phyloP scores from a whole-genome alignment of 2,329 filamentous ascomycete genomes.

The Colletotrichum australisinense region DNA sequence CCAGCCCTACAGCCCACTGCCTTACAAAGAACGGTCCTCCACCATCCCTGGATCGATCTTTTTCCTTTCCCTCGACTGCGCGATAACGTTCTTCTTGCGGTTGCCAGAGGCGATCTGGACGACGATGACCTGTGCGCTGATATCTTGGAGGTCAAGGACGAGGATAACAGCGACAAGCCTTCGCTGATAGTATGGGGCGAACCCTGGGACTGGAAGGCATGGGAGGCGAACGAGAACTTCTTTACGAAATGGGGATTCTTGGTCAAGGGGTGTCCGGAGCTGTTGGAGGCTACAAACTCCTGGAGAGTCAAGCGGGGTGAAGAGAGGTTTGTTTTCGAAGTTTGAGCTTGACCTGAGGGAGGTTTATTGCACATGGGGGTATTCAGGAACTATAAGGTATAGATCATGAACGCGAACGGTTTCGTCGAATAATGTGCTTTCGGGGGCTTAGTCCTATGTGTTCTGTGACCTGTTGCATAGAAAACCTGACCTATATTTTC shows the following conservation, averaged over 20 bases:
- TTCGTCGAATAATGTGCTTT: too few relatives aligned
- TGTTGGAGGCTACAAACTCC: conserved; percentile 49
- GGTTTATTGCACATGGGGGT: too few relatives aligned
- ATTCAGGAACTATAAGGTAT: too few relatives aligned
- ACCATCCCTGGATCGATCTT: conserved; percentile 47
- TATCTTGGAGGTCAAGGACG: conserved; percentile 10
- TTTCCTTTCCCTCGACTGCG: conserved; percentile 43
- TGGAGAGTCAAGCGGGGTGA: conserved; percentile 42
- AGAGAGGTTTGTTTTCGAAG: not conserved
- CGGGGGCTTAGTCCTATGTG: too few relatives aligned
- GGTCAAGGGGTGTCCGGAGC: conserved; percentile 48
- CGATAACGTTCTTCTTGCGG: conserved; percentile 39
- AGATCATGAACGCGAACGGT: too few relatives aligned
- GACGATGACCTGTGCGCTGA: conserved; percentile 20
- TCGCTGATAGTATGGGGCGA: conserved; percentile 61
- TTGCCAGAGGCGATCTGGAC: not conserved
- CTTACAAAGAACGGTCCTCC: conserved; percentile 2
- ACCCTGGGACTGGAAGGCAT: conserved; percentile 53
- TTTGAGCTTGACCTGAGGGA: conserved; percentile 25
- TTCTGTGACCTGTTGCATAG: too few relatives aligned
- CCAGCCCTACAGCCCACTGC: not conserved
- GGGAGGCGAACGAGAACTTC: conserved; percentile 60
- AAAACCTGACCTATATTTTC: too few relatives aligned
- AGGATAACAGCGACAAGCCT: conserved; percentile 26
- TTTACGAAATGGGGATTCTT: conserved; percentile 56